phyloP scores from a whole-genome alignment of 495 filamentous ascomycete species.

The Annulohypoxylon moriforme region DNA sequence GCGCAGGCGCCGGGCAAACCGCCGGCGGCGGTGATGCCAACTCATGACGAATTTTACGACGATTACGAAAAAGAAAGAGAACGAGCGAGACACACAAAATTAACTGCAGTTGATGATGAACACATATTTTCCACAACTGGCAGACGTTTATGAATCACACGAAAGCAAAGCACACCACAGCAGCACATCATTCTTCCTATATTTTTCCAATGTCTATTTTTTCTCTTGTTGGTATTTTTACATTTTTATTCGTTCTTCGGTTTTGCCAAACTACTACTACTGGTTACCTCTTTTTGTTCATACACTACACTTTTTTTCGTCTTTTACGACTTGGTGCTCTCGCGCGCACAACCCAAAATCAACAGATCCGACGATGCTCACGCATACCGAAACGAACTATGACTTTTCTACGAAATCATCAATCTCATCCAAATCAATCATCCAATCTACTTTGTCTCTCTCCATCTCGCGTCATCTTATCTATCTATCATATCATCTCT shows the following conservation, averaged over 20 bases:
- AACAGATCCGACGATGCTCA: constrained; percentile 43
- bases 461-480: constrained; percentile 8
- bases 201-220: constrained; percentile 31
- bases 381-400: constrained; percentile 46
- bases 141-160: constrained; percentile 24
- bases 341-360: constrained; percentile 34
- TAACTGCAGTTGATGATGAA: constrained; percentile 4
- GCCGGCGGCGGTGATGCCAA: constrained; percentile 48
- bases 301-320: constrained; percentile 31
- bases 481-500: too few species aligned
- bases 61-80: constrained; percentile 24
- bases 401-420: constrained; percentile 30
- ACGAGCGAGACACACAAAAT: constrained; percentile 4
- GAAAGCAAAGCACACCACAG: constrained; percentile 14
- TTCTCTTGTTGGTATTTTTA: constrained; percentile 42
- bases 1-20: constrained; percentile 42
- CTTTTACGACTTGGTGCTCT: constrained; percentile 16
- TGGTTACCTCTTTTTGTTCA: constrained; percentile 31
- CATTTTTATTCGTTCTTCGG: constrained; percentile 24
- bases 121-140: not conserved
- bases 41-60: constrained; percentile 51
- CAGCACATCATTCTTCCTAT: not conserved
- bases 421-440: constrained; percentile 22
- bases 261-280: constrained; percentile 22
- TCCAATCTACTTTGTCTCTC: constrained; percentile 45